Conservation (phyloP, 148 eudicot genomes). For the Talinum fruticosum region DNA sequence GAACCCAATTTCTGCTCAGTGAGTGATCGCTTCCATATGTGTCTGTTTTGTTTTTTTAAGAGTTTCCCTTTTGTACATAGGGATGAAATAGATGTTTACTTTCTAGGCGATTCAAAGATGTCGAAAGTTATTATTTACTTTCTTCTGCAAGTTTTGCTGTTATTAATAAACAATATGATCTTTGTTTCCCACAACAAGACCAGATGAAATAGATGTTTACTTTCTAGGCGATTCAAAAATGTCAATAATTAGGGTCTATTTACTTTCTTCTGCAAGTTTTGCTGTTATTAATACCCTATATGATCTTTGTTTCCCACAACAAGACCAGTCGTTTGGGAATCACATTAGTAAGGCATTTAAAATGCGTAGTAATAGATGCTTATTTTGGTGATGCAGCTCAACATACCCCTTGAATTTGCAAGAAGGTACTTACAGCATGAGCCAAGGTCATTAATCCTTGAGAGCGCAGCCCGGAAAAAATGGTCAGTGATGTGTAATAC, state of each 20-base stretch:
- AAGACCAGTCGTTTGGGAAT: neutral
- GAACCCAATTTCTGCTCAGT: neutral
- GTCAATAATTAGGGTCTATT: too few relatives aligned
- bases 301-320: neutral
- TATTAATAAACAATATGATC: too few relatives aligned
- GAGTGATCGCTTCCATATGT: neutral
- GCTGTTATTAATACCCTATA: too few relatives aligned
- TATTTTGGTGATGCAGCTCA: conserved; percentile 9
- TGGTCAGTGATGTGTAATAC: conserved; percentile 6
- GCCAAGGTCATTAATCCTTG: neutral
- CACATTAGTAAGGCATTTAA: neutral
- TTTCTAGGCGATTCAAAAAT: too few relatives aligned
- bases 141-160: too few relatives aligned
- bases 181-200: too few relatives aligned
- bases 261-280: too few relatives aligned
- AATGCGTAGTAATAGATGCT: neutral
- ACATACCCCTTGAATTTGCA: conserved; percentile 12
- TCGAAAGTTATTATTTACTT: too few relatives aligned
- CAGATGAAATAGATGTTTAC: too few relatives aligned
- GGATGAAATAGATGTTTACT: too few relatives aligned
- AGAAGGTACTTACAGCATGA: neutral
- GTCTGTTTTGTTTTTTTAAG: neutral
- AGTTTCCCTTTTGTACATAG: neutral
- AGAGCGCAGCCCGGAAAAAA: neutral
- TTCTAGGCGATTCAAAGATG: neutral